Evolutionary conservation across 768 basidiomycete species (phyloP), one percentile per base, ranked within the genome.

Genomic region (Lactarius indigo): DNA sequence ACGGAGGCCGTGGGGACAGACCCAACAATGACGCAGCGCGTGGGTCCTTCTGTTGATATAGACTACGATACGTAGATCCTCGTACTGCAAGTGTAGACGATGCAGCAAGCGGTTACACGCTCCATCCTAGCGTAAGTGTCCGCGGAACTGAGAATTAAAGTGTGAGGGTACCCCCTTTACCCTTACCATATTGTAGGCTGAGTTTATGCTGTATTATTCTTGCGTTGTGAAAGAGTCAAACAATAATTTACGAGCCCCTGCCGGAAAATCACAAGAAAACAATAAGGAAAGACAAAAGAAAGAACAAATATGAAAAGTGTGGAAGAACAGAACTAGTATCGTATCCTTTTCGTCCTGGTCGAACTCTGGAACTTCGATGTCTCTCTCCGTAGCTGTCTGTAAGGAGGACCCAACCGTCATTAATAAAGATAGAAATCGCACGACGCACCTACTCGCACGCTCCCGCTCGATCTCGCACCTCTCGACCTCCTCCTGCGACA

Each of bases 401-500:
- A n/a, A 26, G 10, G 23, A n/a, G 5, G 20, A 10, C 10, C 44
- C 44, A 10, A 5, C 8, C 44, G n/a, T 47, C 2, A 47, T 71
- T 33, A 59, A 63, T 37, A 31, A 42, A 20, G n/a, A 17, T 13
- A 17, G 31, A 33, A 33, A 33, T 10, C 17, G 5, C 6, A 6
- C n/a, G n/a, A 80, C 82, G 56, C 69, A 81, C 88, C 92, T 81
- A 72, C 88, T 91, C 1, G 91, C 91, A 66, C 94, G 80, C 78
- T 92, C 95, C 74, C 87, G 85, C 79, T 96, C 94, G 52, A 91
- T 78, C 79, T 97, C 95, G 73, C 92, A 84, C 77, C 86, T 81
- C 76, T 96, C 96, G 65, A 98, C 88, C 76, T 99, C 97, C 77
- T 98, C 97, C 28, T 88, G 84, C 3, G 82, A 92, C 69, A 98